phyloP scores from a whole-genome alignment of 2,329 filamentous ascomycete species.

The Hypomyces rosellus region DNA sequence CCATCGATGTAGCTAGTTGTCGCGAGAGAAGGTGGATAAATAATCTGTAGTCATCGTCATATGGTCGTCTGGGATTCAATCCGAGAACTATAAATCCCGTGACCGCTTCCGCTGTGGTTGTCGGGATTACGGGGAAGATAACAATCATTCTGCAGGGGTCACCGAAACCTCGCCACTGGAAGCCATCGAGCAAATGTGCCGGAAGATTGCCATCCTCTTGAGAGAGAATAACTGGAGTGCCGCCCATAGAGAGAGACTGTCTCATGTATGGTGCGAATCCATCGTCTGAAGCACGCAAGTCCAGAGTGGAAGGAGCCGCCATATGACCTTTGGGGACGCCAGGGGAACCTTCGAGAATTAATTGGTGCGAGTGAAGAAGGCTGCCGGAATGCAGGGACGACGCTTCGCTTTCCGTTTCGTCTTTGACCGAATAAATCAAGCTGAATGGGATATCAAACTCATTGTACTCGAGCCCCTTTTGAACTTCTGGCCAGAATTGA shows the following conservation, averaged over 20 bases:
- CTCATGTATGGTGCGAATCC: conserved; percentile 73
- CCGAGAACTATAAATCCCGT: conserved; percentile 76
- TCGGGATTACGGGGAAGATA: conserved; percentile 73
- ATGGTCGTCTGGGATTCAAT: conserved; percentile 70
- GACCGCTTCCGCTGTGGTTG: conserved; percentile 61
- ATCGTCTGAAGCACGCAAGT: conserved; percentile 61
- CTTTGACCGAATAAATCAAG: conserved; percentile 67
- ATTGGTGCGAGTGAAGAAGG: conserved; percentile 52
- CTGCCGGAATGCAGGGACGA: conserved; percentile 67
- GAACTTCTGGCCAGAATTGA: conserved; percentile 66
- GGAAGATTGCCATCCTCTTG: conserved; percentile 63
- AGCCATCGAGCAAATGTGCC: conserved; percentile 54
- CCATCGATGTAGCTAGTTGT: conserved; percentile 72
- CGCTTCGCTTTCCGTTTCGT: conserved; percentile 64
- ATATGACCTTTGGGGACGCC: conserved; percentile 61
- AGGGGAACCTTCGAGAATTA: conserved; percentile 65
- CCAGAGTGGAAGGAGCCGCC: conserved; percentile 54
- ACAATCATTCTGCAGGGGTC: conserved; percentile 66
- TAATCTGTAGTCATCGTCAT: conserved; percentile 72
- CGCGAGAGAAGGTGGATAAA: conserved; percentile 70
- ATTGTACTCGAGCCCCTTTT: conserved; percentile 64
- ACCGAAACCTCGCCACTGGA: conserved; percentile 65
- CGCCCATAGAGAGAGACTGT: conserved; percentile 61
- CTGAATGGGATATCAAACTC: conserved; percentile 71
- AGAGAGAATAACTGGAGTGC: conserved; percentile 61